phyloP scores from a whole-genome alignment of 768 basidiomycete species.

The Kwoniella mangroviensis region DNA sequence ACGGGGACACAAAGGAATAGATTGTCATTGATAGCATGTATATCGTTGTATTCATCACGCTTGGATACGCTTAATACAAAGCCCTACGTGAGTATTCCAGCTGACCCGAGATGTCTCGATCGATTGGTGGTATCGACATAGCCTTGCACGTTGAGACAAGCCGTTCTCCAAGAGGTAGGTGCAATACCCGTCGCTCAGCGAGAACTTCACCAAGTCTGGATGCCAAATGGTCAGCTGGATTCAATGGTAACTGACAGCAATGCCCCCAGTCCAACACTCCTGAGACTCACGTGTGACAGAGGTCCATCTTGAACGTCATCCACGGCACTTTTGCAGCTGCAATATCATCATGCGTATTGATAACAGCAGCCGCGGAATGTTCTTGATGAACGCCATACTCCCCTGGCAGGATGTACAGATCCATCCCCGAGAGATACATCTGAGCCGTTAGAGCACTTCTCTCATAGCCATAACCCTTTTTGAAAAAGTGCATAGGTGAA shows the following conservation, averaged over 20 bases:
- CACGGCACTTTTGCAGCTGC: not conserved
- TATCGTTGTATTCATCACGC: not conserved
- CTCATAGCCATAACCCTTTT: not conserved
- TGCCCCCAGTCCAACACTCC: not conserved
- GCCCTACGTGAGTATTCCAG: not conserved
- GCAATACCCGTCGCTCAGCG: not conserved
- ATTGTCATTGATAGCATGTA: not conserved
- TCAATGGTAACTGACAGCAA: not conserved
- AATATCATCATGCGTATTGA: not conserved
- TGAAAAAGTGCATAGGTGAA: not conserved
- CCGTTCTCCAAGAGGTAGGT: not conserved
- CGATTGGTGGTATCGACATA: not conserved
- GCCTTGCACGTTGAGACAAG: not conserved
- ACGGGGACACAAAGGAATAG: not conserved
- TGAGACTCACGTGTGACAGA: not conserved
- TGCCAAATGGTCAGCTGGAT: not conserved
- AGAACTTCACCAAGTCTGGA: not conserved
- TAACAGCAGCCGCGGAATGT: not conserved
- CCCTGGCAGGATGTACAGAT: not conserved
- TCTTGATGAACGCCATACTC: constrained; percentile 2
- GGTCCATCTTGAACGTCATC: not conserved
- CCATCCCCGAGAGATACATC: constrained; percentile 6
- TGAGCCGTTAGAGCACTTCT: not conserved
- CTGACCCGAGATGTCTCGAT: not conserved
- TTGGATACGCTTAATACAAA: not conserved